Conservation (phyloP, 2,329 filamentous ascomycete genomes). For the Biscogniauxia marginata region DNA sequence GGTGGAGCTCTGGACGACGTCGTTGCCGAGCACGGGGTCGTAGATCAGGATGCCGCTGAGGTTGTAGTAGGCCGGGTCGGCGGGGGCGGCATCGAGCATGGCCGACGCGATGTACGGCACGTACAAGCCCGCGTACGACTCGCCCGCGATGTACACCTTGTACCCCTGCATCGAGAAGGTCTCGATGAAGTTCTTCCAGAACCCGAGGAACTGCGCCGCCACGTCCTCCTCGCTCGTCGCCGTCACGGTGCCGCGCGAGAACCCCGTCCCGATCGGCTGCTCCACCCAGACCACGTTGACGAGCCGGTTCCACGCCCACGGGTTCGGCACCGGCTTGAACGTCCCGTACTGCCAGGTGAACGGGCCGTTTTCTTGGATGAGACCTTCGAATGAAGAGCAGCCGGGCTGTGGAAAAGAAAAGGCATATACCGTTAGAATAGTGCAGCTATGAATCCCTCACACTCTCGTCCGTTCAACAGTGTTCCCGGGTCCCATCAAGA, state of each 20-base stretch:
- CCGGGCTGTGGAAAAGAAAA: conserved; percentile 42
- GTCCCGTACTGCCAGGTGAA: conserved; percentile 72
- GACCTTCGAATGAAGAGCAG: conserved; percentile 62
- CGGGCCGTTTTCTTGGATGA: conserved; percentile 76
- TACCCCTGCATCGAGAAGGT: conserved; percentile 52
- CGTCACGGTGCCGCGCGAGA: conserved; percentile 62
- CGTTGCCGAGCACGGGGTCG: conserved; percentile 60
- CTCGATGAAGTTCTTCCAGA: conserved; percentile 61
- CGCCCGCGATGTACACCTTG: conserved; percentile 54
- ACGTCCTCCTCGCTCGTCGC: conserved; percentile 67
- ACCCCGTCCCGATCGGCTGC: conserved; percentile 67
- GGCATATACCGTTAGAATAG: not conserved
- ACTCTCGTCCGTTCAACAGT: too few species aligned
- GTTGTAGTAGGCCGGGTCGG: conserved; percentile 49
- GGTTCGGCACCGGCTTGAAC: conserved; percentile 60
- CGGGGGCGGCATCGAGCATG: conserved; percentile 46
- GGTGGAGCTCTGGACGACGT: conserved; percentile 38
- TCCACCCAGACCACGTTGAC: conserved; percentile 78
- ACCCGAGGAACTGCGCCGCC: conserved; percentile 70
- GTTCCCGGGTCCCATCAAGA: too few species aligned
- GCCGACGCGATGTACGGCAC: conserved; percentile 56
- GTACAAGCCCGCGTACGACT: conserved; percentile 53
- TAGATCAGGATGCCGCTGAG: conserved; percentile 59
- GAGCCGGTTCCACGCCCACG: conserved; percentile 72
- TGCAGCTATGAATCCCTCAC: too few species aligned